Evolutionary conservation across 2,329 filamentous ascomycete species (phyloP), one percentile per base, ranked within the genome.

Genomic region (Orbilia oligospora): DNA sequence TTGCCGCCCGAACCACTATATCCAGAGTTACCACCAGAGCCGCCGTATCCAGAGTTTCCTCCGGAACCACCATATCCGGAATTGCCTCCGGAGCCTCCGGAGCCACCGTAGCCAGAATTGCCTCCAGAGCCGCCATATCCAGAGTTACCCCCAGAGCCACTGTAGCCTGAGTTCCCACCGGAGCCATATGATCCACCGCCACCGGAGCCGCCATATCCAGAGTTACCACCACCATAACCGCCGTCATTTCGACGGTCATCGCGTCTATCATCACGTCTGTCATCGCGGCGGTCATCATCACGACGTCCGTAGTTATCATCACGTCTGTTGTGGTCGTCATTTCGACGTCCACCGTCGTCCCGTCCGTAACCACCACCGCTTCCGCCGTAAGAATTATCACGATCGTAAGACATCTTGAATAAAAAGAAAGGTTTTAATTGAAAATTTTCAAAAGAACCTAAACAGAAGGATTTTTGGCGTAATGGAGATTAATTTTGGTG

Each of bases 11-110:
- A 51, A 33, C 83, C 83, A 58, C n/a, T 51, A 51, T n/a, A n/a
- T n/a, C n/a, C n/a, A 85, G 86, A 69, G 66, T 83, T 83, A 56
- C 84, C 81, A 30, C 83, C 83, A 48, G 81, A 75, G 10, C 81
- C 82, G 18, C 81, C 81, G 10, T 82, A 81, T 18, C 81, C 81
- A 38, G 82, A 81, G 64, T 68, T 70, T 22, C 71, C 67, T 12
- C 73, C 80, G 48, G 80, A 72, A 5, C 80, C 49, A 18, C 30
- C 36, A 41, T 71, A 27, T 44, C 36, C 58, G 12, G 49, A 22
- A 24, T 63, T 51, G 20, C 48, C 48, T 24, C 48, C 48, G 8
- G 48, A 24, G 20, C 48, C 48, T 24, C 48, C 48, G 8, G 48
- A 24, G 16, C 68, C 33, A 16, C 61, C 33, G 12, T 63, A 38